Percentiles rank a stretch among this genome's conserved stretches.
phyloP scores from a whole-genome alignment of 345 rosid species.

The Brassica carinata region DNA sequence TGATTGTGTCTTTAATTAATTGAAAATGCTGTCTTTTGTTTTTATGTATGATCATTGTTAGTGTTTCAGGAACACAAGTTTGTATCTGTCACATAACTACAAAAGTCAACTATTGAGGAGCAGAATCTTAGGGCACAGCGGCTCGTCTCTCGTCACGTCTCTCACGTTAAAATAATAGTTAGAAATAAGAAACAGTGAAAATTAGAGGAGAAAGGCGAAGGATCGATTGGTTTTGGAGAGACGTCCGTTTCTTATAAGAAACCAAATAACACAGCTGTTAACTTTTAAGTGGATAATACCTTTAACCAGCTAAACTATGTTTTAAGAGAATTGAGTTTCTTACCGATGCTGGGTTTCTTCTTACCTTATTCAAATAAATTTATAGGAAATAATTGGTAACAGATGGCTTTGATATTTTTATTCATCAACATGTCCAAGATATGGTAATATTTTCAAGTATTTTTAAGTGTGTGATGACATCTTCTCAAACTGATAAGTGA shows the following conservation, averaged over 20 bases:
- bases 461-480: not conserved
- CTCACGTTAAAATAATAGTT: too few species aligned
- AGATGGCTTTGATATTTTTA: slow-evolving; percentile 33
- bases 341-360: slow-evolving; percentile 2
- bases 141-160: too few species aligned
- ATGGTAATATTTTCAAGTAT: slow-evolving; percentile 34
- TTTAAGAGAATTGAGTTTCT: too few species aligned
- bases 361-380: slow-evolving; percentile 12
- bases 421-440: slow-evolving; percentile 25
- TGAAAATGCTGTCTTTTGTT: slow-evolving; percentile 22
- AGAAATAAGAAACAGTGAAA: too few species aligned
- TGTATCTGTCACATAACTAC: slow-evolving; percentile 2
- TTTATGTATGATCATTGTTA: not conserved
- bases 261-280: too few species aligned
- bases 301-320: too few species aligned
- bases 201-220: too few species aligned
- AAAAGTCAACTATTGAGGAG: slow-evolving; percentile 31
- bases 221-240: too few species aligned
- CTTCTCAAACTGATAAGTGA: not conserved
- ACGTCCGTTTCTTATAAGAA: too few species aligned
- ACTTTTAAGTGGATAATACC: too few species aligned
- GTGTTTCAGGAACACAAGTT: slow-evolving; percentile 30
- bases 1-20: slow-evolving; percentile 24
- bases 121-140: slow-evolving; percentile 9
- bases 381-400: not conserved